Evolutionary conservation across 495 filamentous ascomycete genomes (phyloP).

Genomic region (Hamigera avellanea): DNA sequence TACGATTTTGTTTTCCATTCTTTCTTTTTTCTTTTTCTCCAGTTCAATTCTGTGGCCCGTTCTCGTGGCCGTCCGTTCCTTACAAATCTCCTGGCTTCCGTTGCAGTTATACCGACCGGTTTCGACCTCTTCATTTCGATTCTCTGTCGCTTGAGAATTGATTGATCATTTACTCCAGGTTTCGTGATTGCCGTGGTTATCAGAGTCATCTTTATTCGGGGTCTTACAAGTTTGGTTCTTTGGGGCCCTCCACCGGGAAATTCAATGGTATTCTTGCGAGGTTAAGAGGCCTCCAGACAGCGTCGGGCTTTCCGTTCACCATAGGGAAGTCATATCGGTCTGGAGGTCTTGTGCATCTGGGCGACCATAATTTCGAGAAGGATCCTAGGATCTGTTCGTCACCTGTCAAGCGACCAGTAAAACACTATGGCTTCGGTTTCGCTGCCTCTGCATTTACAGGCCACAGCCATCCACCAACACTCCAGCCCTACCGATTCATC

Average conservation of each 20-base stretch:
- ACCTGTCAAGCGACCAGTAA: constrained; percentile 8
- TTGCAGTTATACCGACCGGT: too few relatives aligned
- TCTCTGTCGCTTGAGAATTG: too few relatives aligned
- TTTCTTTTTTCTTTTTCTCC: constrained; percentile 7
- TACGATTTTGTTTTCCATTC: constrained; percentile 3
- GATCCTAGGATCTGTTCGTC: too few relatives aligned
- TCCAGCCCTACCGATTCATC: constrained; percentile 16
- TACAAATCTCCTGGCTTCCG: constrained; percentile 6
- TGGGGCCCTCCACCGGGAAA: constrained; percentile 7
- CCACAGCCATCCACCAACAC: constrained; percentile 13
- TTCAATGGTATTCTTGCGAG: constrained; percentile 25
- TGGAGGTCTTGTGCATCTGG: constrained; percentile 32
- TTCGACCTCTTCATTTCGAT: too few relatives aligned
- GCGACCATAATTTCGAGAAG: too few relatives aligned
- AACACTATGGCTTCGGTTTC: constrained; percentile 32
- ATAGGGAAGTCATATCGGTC: constrained; percentile 26
- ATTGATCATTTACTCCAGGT: too few relatives aligned
- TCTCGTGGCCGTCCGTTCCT: constrained; percentile 39
- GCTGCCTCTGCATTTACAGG: constrained; percentile 23
- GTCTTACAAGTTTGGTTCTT: too few relatives aligned
- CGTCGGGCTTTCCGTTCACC: constrained; percentile 21
- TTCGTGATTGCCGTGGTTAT: too few relatives aligned
- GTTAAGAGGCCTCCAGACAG: constrained; percentile 34
- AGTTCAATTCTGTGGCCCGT: constrained; percentile 20
- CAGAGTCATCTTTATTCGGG: too few relatives aligned